Evolutionary conservation across 495 filamentous ascomycete species (phyloP).

Genomic region (Podospora australis): DNA sequence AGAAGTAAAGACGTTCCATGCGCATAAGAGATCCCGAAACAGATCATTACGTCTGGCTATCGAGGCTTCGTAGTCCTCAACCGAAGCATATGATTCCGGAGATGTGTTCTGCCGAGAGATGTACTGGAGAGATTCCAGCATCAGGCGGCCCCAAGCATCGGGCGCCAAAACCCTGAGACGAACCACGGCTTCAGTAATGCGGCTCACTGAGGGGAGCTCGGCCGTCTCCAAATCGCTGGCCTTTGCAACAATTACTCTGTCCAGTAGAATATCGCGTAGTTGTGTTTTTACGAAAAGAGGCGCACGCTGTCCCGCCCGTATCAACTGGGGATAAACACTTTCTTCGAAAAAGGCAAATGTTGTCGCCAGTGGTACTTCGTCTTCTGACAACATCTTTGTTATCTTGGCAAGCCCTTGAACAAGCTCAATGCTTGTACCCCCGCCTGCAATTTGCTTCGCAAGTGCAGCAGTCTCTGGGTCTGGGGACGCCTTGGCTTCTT

Average conservation of each 20-base stretch:
- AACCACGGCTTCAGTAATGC: constrained; percentile 33
- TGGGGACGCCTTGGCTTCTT: not conserved
- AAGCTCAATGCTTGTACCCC: constrained; percentile 12
- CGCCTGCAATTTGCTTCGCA: not conserved
- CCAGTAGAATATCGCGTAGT: constrained; percentile 20
- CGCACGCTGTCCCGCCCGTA: too few species aligned
- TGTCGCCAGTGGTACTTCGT: constrained; percentile 15
- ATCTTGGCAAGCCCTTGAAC: constrained; percentile 28
- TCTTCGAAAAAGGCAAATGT: constrained; percentile 37
- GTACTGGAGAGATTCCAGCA: constrained; percentile 25
- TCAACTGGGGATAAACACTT: constrained; percentile 28
- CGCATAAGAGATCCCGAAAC: constrained; percentile 33
- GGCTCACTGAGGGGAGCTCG: constrained; percentile 31
- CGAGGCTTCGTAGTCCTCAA: constrained; percentile 17
- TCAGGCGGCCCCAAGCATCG: constrained; percentile 25
- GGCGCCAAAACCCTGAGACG: constrained; percentile 27
- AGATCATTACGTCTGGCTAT: constrained; percentile 27
- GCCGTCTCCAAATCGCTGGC: constrained; percentile 23
- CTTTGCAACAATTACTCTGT: constrained; percentile 27
- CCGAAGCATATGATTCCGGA: constrained; percentile 16
- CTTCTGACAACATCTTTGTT: constrained; percentile 29
- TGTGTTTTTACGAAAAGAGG: too few species aligned
- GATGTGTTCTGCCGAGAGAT: constrained; percentile 25
- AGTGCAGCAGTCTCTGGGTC: not conserved
- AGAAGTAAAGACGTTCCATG: constrained; percentile 34